These are phyloP conservation scores for Nissolia schottii DNA, from an alignment of 306 rosid species.

Conservation along the genomic window DNA sequence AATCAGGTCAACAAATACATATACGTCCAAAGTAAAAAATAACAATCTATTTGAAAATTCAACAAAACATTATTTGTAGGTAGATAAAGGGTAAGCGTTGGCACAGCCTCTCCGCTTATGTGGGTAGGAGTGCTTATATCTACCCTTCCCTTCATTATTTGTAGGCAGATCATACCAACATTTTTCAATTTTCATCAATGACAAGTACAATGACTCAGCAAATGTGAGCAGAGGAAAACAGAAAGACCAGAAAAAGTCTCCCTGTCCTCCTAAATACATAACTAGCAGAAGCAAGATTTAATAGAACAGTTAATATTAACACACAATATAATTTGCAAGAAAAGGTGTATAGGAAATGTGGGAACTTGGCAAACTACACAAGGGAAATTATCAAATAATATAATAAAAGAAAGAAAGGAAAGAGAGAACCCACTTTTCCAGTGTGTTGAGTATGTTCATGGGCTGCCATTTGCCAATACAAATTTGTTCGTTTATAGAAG, in stretches of 20 bases:
- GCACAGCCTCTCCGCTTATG: too few relatives aligned
- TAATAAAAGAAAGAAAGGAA: not conserved
- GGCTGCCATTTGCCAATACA: conserved; percentile 99
- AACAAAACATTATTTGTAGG: not conserved
- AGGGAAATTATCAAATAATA: not conserved
- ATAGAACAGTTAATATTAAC: conserved; percentile 3
- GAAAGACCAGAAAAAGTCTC: not conserved
- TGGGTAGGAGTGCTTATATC: too few relatives aligned
- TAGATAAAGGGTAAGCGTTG: too few relatives aligned
- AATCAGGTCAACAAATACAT: not conserved
- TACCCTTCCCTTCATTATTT: too few relatives aligned
- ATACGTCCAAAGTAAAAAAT: not conserved
- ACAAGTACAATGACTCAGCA: not conserved
- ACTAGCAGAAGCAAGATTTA: not conserved
- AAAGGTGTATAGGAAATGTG: not conserved
- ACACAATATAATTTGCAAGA: not conserved
- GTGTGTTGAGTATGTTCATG: conserved; percentile 98
- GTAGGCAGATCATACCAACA: too few relatives aligned
- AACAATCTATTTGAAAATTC: not conserved
- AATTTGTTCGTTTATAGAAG: conserved; percentile 83
- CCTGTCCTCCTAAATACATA: not conserved
- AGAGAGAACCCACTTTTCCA: conserved; percentile 61
- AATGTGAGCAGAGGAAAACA: not conserved
- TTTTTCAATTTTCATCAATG: not conserved
- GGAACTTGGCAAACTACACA: not conserved